Conservation (phyloP, 2,329 filamentous ascomycete genomes). For the Clarireedia homoeocarpa region DNA sequence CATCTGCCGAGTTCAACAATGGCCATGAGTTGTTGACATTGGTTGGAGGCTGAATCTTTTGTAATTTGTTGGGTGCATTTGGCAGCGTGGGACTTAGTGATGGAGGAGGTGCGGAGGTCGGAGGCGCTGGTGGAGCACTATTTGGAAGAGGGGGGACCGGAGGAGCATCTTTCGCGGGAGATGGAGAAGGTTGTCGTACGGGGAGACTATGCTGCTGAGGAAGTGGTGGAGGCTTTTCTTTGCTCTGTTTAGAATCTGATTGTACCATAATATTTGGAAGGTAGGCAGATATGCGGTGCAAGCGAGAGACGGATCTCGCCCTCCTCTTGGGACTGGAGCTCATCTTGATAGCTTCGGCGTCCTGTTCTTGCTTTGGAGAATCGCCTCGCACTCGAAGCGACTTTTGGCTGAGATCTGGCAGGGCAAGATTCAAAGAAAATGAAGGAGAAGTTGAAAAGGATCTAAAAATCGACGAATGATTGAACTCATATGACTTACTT, state of each 20-base stretch:
- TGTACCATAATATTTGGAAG: constrained; percentile 4
- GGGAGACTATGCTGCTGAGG: background rate
- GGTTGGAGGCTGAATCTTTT: background rate
- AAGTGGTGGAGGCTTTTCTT: constrained; percentile 4
- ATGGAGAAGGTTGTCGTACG: background rate
- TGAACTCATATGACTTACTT: constrained; percentile 1
- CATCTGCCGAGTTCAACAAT: background rate
- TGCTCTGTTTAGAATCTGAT: constrained; percentile 4
- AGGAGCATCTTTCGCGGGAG: background rate
- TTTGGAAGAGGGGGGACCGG: background rate
- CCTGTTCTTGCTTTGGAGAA: background rate
- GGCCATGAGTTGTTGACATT: background rate
- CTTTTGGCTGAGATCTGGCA: background rate
- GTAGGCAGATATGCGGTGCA: constrained; percentile 6
- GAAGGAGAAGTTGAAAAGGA: background rate
- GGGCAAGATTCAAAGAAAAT: background rate
- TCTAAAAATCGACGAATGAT: background rate
- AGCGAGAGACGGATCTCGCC: constrained; percentile 7
- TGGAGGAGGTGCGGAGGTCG: background rate
- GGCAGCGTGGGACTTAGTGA: background rate
- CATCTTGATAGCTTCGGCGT: constrained; percentile 6
- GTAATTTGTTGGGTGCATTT: background rate
- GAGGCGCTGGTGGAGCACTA: background rate
- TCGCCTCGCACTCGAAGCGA: background rate
- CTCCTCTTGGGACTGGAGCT: constrained; percentile 7